Percentiles rank a stretch among this genome's conserved stretches.
Conservation (phyloP, 1,284 basidiomycete genomes). For the Tylopilus orsonianus region DNA sequence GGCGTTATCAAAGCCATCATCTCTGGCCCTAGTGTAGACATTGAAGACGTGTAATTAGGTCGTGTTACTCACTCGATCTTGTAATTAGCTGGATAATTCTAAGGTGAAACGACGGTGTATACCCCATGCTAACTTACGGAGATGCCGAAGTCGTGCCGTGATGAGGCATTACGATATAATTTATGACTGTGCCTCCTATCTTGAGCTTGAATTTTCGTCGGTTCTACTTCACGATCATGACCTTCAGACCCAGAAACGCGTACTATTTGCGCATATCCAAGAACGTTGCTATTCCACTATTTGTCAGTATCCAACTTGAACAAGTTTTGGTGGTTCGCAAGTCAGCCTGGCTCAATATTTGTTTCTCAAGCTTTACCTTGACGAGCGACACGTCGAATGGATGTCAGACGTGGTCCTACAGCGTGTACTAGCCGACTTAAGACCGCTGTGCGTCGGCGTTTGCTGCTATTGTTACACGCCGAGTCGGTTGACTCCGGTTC, state of each 20-base stretch:
- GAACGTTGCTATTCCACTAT: conserved; percentile 63
- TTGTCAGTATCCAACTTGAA: conserved; percentile 45
- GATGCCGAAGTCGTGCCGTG: too few relatives aligned
- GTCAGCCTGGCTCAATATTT: conserved; percentile 4
- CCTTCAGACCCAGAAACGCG: conserved; percentile 58
- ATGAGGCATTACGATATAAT: too few relatives aligned
- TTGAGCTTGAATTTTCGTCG: neutral
- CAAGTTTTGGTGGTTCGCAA: neutral
- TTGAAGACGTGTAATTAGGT: conserved; percentile 34
- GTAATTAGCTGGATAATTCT: too few relatives aligned
- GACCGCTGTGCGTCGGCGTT: conserved; percentile 53
- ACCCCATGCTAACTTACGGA: too few relatives aligned
- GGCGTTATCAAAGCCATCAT: conserved; percentile 77
- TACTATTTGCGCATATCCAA: conserved; percentile 72
- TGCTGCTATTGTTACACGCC: neutral
- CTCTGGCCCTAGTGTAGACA: conserved; percentile 64
- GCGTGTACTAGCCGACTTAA: conserved; percentile 67
- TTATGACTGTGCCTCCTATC: conserved; percentile 1
- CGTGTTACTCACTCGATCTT: neutral
- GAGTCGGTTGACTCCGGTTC: conserved; percentile 3
- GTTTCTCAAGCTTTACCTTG: conserved; percentile 68
- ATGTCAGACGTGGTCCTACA: conserved; percentile 74
- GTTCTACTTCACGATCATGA: conserved; percentile 34
- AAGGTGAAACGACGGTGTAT: too few relatives aligned
- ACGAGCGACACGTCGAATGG: conserved; percentile 76